These are phyloP conservation scores for Talaromyces thailandensis DNA, from an alignment of 495 filamentous ascomycete genomes.

Conservation along the genomic window DNA sequence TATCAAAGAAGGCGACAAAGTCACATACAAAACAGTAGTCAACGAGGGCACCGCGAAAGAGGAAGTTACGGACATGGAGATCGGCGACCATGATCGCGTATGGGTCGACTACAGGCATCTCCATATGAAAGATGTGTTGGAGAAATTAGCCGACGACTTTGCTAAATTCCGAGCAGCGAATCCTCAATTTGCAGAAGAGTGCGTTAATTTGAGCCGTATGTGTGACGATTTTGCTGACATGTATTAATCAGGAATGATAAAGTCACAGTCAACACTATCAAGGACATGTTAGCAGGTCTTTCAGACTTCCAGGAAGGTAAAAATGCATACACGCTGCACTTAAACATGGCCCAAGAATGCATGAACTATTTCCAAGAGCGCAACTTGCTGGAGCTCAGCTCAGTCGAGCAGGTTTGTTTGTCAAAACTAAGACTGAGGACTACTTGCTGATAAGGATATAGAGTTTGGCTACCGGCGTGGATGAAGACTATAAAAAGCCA, in stretches of 20 bases:
- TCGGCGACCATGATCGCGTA: conserved; percentile 79
- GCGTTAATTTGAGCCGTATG: conserved; percentile 11
- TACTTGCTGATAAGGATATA: conserved; percentile 23
- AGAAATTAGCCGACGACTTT: conserved; percentile 86
- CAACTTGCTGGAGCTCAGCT: conserved; percentile 80
- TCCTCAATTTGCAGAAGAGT: conserved; percentile 81
- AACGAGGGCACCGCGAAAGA: conserved; percentile 60
- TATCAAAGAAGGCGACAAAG: conserved; percentile 78
- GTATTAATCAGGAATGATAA: conserved; percentile 43
- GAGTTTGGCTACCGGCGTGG: conserved; percentile 80
- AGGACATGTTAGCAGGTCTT: conserved; percentile 91
- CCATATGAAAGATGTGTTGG: conserved; percentile 97
- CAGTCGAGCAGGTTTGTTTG: conserved; percentile 58
- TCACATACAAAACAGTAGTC: conserved; percentile 68
- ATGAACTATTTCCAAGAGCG: conserved; percentile 83
- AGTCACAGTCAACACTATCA: conserved; percentile 78
- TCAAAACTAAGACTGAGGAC: neutral
- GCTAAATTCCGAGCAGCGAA: conserved; percentile 83
- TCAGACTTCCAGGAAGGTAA: conserved; percentile 93
- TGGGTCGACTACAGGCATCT: conserved; percentile 90
- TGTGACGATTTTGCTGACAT: neutral
- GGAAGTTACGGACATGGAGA: conserved; percentile 81
- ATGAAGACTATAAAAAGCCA: conserved; percentile 85
- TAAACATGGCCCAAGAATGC: conserved; percentile 96
- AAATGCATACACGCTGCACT: conserved; percentile 86